phyloP scores from a whole-genome alignment of 2,329 filamentous ascomycete species.

The Lasiodiplodia theobromae region DNA sequence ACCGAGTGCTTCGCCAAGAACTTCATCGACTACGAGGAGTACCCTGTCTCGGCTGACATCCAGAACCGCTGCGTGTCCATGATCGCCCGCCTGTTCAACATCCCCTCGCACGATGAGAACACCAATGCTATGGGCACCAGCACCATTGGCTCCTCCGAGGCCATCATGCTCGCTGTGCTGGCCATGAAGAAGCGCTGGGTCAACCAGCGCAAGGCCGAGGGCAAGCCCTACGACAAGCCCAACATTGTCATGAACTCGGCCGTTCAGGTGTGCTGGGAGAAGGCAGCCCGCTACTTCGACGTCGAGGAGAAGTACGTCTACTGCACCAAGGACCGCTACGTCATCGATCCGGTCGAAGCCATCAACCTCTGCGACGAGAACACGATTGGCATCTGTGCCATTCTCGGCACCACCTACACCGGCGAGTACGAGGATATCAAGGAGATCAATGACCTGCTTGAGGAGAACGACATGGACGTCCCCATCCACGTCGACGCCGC shows the following conservation, averaged over 20 bases:
- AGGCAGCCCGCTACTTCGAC: slow-evolving; percentile 85
- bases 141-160: slow-evolving; percentile 87
- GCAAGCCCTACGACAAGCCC: slow-evolving; percentile 79
- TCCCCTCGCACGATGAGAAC: slow-evolving; percentile 64
- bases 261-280: slow-evolving; percentile 98
- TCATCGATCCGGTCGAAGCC: slow-evolving; percentile 69
- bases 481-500: slow-evolving; percentile 96
- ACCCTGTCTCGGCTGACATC: slow-evolving; percentile 59
- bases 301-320: slow-evolving; percentile 84
- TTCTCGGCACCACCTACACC: slow-evolving; percentile 92
- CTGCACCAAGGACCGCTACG: slow-evolving; percentile 67
- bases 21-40: slow-evolving; percentile 68
- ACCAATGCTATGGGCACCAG: slow-evolving; percentile 82
- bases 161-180: slow-evolving; percentile 81
- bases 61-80: slow-evolving; percentile 81
- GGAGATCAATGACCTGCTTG: slow-evolving; percentile 84
- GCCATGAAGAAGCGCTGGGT: slow-evolving; percentile 97
- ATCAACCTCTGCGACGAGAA: slow-evolving; percentile 71
- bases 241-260: slow-evolving; percentile 97
- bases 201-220: slow-evolving; percentile 81
- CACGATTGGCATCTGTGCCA: slow-evolving; percentile 89
- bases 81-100: slow-evolving; percentile 85
- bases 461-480: slow-evolving; percentile 76
- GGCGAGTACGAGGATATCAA: slow-evolving; percentile 96
- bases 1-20: slow-evolving; percentile 86